Conservation (phyloP, 176 grass and related monocot genomes). For the Paspalum notatum region DNA sequence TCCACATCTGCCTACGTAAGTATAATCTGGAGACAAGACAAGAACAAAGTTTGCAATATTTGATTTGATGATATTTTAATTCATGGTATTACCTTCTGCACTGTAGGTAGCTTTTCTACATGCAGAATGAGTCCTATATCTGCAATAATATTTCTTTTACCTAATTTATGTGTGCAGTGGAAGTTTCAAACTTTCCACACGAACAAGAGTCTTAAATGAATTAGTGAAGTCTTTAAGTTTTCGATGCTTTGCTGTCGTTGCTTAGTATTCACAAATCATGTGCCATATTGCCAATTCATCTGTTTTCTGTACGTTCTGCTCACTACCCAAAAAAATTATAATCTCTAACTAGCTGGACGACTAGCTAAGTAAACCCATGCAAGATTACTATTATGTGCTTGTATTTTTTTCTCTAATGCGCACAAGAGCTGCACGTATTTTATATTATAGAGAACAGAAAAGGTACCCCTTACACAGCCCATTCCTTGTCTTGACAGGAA, state of each 20-base stretch:
- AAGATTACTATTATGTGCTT: no score
- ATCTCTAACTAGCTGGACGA: no score
- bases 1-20: slow-evolving; percentile 64
- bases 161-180: background rate
- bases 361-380: no score
- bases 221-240: background rate
- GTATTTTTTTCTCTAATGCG: no score
- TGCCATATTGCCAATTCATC: background rate
- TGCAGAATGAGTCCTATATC: background rate
- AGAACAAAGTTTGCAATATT: background rate
- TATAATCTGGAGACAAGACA: slow-evolving; percentile 29
- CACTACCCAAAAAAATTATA: background rate
- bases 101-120: slow-evolving; percentile 12
- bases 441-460: no score
- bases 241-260: background rate
- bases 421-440: no score
- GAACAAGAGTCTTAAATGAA: background rate
- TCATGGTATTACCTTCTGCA: slow-evolving; percentile 17
- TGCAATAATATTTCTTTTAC: background rate
- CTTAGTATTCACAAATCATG: background rate
- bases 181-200: background rate
- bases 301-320: background rate
- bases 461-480: no score
- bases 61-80: background rate
- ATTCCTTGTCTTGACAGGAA: no score